phyloP scores from a whole-genome alignment of 2,329 filamentous ascomycete genomes.

The Epichloe amarillans region DNA sequence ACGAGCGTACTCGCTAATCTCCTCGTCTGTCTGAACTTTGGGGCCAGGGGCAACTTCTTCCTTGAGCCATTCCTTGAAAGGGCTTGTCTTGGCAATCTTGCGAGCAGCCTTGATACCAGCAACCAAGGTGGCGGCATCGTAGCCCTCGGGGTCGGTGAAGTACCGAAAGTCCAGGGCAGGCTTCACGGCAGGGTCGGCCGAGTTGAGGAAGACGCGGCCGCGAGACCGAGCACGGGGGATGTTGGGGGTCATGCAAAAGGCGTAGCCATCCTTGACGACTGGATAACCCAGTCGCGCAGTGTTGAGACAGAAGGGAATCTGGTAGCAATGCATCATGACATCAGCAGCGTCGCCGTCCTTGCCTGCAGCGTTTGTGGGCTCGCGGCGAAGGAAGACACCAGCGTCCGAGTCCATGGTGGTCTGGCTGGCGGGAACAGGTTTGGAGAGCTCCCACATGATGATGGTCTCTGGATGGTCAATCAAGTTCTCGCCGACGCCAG shows the following conservation, averaged over 20 bases:
- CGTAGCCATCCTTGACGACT: constrained; percentile 51
- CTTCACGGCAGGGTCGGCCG: constrained; percentile 61
- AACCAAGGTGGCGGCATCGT: constrained; percentile 71
- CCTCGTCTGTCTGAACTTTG: constrained; percentile 60
- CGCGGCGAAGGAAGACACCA: constrained; percentile 74
- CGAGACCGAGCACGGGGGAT: constrained; percentile 72
- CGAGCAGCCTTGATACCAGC: constrained; percentile 67
- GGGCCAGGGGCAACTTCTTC: constrained; percentile 69
- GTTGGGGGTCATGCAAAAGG: constrained; percentile 90
- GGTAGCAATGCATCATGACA: constrained; percentile 95
- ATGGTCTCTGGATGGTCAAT: constrained; percentile 48
- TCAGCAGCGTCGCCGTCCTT: constrained; percentile 67
- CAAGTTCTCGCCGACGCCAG: constrained; percentile 48
- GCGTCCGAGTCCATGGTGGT: constrained; percentile 88
- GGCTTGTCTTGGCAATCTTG: constrained; percentile 58
- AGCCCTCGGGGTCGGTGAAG: constrained; percentile 76
- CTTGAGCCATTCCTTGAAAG: constrained; percentile 75
- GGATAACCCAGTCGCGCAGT: constrained; percentile 65
- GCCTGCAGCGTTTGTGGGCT: constrained; percentile 51
- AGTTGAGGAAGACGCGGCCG: constrained; percentile 66
- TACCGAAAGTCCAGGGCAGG: constrained; percentile 80
- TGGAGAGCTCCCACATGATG: constrained; percentile 65
- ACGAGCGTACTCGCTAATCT: constrained; percentile 68
- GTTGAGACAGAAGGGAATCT: constrained; percentile 85
- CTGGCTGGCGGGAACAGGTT: constrained; percentile 60